Evolutionary conservation across 2,329 filamentous ascomycete genomes (phyloP).

Genomic region (Juglanconis sp.): DNA sequence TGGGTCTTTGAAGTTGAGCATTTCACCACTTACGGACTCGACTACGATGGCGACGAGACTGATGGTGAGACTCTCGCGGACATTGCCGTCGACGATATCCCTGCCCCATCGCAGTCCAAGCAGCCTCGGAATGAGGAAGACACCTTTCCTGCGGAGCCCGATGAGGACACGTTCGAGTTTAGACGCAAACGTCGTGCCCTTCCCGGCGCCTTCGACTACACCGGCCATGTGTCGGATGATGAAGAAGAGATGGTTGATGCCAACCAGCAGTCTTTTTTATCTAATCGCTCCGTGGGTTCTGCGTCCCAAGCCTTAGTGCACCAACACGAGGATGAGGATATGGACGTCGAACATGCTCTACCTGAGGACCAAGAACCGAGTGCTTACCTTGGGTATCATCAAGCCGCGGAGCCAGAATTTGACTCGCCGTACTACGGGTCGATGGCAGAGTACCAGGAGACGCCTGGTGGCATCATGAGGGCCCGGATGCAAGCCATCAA

Average conservation of each 20-base stretch:
- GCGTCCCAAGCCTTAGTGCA: conserved; percentile 58
- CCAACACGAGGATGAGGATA: conserved; percentile 60
- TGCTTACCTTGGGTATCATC: conserved; percentile 70
- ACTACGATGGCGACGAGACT: conserved; percentile 72
- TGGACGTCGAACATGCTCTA: conserved; percentile 75
- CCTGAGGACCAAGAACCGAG: conserved; percentile 70
- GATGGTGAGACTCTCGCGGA: conserved; percentile 50
- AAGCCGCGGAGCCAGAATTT: conserved; percentile 67
- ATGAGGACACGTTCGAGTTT: conserved; percentile 58
- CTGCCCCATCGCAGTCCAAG: conserved; percentile 21
- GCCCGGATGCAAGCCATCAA: conserved; percentile 63
- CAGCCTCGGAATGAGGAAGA: conserved; percentile 20
- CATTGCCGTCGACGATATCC: conserved; percentile 27
- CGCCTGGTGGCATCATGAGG: conserved; percentile 60
- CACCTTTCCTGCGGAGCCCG: conserved; percentile 36
- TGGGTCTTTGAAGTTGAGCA: conserved; percentile 96
- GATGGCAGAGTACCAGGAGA: conserved; percentile 43
- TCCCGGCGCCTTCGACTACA: conserved; percentile 78
- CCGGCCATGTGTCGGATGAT: conserved; percentile 52
- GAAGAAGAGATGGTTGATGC: conserved; percentile 48
- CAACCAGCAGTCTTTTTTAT: conserved; percentile 79
- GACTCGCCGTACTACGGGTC: conserved; percentile 53
- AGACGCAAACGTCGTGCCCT: conserved; percentile 49
- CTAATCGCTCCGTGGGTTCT: conserved; percentile 83
- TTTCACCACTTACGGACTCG: conserved; percentile 91